These are phyloP conservation scores for Zanthoxylum bungeanum DNA, from an alignment of 345 rosid genomes.

Conservation along the genomic window DNA sequence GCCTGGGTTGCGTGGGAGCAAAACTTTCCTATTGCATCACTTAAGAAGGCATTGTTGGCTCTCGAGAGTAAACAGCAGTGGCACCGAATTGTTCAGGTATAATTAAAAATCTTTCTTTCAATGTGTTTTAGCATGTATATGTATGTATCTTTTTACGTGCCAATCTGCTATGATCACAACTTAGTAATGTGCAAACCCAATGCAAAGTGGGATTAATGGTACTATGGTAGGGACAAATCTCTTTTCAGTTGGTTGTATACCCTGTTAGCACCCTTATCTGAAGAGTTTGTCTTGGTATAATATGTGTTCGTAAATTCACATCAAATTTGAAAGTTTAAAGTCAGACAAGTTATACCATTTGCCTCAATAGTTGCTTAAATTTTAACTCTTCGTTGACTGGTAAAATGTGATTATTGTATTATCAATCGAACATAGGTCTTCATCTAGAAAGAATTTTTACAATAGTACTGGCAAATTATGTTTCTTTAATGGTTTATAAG, in stretches of 20 bases:
- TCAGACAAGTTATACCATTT: background rate
- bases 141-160: background rate
- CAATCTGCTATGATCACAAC: background rate
- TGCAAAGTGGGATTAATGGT: background rate
- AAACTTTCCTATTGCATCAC: constrained; percentile 71
- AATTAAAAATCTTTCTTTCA: constrained; percentile 10
- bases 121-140: background rate
- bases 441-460: background rate
- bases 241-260: background rate
- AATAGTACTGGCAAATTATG: background rate
- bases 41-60: constrained; percentile 58
- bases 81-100: constrained; percentile 87
- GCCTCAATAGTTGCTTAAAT: background rate
- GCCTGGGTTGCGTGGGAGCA: constrained; percentile 98
- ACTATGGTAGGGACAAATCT: background rate
- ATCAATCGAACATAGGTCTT: background rate
- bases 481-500: background rate
- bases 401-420: background rate
- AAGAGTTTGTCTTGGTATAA: background rate
- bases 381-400: background rate
- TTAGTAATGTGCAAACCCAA: background rate
- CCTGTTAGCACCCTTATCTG: background rate
- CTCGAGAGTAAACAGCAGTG: constrained; percentile 88
- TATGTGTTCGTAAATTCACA: background rate
- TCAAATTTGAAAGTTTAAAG: background rate